Conservation (phyloP, 257 asterid species). For the Jasminum sambac region DNA sequence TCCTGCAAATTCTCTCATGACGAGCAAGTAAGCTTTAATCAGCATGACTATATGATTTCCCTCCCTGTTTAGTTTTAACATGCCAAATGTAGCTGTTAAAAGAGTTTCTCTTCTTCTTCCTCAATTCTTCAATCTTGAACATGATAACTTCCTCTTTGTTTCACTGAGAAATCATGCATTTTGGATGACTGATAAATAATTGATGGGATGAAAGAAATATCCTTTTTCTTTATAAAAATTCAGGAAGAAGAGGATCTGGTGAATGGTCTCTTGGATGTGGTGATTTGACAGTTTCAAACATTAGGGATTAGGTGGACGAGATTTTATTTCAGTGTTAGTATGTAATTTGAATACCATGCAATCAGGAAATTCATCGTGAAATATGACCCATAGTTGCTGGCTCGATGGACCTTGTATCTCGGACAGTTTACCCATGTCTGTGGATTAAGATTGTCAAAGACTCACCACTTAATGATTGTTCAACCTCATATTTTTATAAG, state of each 20-base stretch:
- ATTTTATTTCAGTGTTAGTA: too few species aligned
- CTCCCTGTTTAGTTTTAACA: conserved; percentile 7
- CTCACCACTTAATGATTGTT: not conserved
- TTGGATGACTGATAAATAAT: not conserved
- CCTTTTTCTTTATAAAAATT: not conserved
- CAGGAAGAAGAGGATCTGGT: too few species aligned
- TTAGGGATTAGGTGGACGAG: too few species aligned
- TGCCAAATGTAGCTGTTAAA: not conserved
- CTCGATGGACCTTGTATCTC: too few species aligned
- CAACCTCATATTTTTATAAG: not conserved
- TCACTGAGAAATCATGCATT: not conserved
- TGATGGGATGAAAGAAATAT: not conserved
- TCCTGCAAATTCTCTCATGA: conserved; percentile 92
- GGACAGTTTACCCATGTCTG: too few species aligned
- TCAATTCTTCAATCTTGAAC: not conserved
- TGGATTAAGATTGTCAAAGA: too few species aligned
- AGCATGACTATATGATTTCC: not conserved
- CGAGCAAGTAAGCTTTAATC: conserved; percentile 58
- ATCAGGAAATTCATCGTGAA: too few species aligned
- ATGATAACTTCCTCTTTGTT: not conserved
- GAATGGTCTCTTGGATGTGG: not conserved
- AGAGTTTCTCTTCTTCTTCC: not conserved
- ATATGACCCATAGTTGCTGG: too few species aligned
- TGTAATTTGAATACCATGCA: too few species aligned
- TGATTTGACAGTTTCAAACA: not conserved